Conservation (phyloP, 1,284 basidiomycete species). For the Heterobasidion occidentale region DNA sequence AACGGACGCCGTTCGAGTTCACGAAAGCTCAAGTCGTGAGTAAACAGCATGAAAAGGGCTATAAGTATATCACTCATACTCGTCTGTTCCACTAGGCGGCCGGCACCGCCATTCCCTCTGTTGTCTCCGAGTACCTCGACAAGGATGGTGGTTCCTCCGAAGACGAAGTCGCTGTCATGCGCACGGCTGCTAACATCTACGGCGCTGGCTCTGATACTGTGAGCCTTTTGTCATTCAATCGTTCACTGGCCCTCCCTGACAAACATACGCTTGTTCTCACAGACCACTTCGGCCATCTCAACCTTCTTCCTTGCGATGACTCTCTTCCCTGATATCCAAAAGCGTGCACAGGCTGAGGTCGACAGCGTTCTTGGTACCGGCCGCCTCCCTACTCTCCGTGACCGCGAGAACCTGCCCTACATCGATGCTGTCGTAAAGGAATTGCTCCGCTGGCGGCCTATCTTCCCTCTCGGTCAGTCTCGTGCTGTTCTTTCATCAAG, state of each 20-base stretch:
- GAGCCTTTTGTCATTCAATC: background rate
- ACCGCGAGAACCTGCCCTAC: slow-evolving; percentile 20
- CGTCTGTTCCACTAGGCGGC: background rate
- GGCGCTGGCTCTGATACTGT: slow-evolving; percentile 5
- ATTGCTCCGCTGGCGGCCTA: slow-evolving; percentile 17
- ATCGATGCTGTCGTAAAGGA: slow-evolving; percentile 20
- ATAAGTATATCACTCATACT: too few relatives aligned
- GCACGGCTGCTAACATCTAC: background rate
- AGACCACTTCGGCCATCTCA: slow-evolving; percentile 20
- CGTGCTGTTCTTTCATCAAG: background rate
- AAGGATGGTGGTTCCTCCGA: background rate
- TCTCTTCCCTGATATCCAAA: slow-evolving; percentile 20
- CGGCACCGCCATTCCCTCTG: background rate
- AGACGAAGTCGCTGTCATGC: background rate
- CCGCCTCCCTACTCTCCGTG: slow-evolving; percentile 18
- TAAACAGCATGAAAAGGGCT: background rate
- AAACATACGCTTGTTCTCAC: background rate
- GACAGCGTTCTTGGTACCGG: slow-evolving; percentile 18
- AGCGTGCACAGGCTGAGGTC: slow-evolving; percentile 22
- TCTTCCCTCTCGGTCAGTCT: slow-evolving; percentile 9
- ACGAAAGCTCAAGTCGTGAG: background rate
- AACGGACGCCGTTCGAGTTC: background rate
- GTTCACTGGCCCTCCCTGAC: background rate
- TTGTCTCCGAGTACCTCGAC: background rate
- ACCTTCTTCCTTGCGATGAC: slow-evolving; percentile 23